A percentile compares a stretch with the other conserved stretches of the same genome.
Evolutionary conservation across 805 yeast species (phyloP).

Genomic region (Metschnikowia koreensis): DNA sequence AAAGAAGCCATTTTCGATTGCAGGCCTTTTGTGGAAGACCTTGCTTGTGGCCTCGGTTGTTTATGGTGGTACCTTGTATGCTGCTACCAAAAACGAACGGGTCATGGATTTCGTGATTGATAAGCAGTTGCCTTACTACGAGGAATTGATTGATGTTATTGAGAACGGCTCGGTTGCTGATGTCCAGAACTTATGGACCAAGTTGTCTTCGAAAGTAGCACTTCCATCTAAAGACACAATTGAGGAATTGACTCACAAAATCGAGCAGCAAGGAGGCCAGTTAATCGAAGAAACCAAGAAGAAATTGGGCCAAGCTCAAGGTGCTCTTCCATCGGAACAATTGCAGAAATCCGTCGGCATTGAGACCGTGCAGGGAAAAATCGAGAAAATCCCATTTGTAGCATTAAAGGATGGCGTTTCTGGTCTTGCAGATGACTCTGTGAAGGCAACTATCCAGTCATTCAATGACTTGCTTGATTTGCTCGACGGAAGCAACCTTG

Average conservation of each 20-base stretch:
- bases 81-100: conserved; percentile 42
- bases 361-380: conserved; percentile 31
- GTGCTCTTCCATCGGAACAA: conserved; percentile 38
- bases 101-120: conserved; percentile 46
- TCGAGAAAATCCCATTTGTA: conserved; percentile 35
- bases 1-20: conserved; percentile 31
- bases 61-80: conserved; percentile 40
- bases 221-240: conserved; percentile 34
- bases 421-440: conserved; percentile 30
- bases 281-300: conserved; percentile 37
- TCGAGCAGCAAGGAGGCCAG: conserved; percentile 34
- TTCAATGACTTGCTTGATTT: conserved; percentile 39
- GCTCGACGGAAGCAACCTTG: conserved; percentile 30
- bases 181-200: conserved; percentile 21
- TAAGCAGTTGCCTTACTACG: conserved; percentile 42
- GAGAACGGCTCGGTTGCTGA: conserved; percentile 38
- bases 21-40: conserved; percentile 31
- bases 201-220: conserved; percentile 21
- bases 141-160: conserved; percentile 37
- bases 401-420: conserved; percentile 22
- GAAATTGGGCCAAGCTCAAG: conserved; percentile 22
- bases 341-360: conserved; percentile 41
- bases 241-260: conserved; percentile 30
- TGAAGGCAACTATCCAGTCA: conserved; percentile 34
- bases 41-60: conserved; percentile 26